Evolutionary conservation across 192 early-diverging fungal genomes (phyloP), one percentile per base, ranked within the genome.

Genomic region (Umbelopsis isabellina): DNA sequence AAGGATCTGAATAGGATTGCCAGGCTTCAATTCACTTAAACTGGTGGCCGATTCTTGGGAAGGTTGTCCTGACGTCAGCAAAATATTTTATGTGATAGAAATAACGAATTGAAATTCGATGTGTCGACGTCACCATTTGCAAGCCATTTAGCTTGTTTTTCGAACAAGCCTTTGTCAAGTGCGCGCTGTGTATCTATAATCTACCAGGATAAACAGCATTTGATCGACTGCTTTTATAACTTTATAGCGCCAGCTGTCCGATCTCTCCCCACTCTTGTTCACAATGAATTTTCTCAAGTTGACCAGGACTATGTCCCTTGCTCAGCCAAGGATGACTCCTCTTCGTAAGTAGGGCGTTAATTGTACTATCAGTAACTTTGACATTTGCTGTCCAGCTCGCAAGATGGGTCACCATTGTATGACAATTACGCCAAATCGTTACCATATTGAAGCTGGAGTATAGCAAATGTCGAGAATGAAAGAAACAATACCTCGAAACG

Each of bases 201-300:
- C 55, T 35, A 30, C 55, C 21, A 61, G 33, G 30, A 30, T n/a
- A 27, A 27, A 61, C 11, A 61, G 55, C 55, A 61, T 61, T 61
- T 61, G 55, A 61, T 61, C 55, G 55, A 61, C 55, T 61, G 55
- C 55, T 18, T 61, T 33, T 61, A 11, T 30, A 61, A 61, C 27
- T 61, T 18, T 61, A 13, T 30, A 35, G 55, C 55, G 55, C 55
- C 55, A 61, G 55, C 25, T 61, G 55, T 61, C 55, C 16, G 55
- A 35, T 61, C 55, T 61, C 55, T 25, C 55, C 55, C 27, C 55
- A 35, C 55, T 61, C 55, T 61, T 61, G 55, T 25, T 61, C 55
- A 61, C 11, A 61, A 61, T 61, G 55, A 61, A 61, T 25, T 61
- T 61, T 16, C 55, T 61, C 55, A 61, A 61, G 55, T 61, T 61